Evolutionary conservation across 2,329 filamentous ascomycete species (phyloP).

Genomic region (Albophoma yamanashiensis): DNA sequence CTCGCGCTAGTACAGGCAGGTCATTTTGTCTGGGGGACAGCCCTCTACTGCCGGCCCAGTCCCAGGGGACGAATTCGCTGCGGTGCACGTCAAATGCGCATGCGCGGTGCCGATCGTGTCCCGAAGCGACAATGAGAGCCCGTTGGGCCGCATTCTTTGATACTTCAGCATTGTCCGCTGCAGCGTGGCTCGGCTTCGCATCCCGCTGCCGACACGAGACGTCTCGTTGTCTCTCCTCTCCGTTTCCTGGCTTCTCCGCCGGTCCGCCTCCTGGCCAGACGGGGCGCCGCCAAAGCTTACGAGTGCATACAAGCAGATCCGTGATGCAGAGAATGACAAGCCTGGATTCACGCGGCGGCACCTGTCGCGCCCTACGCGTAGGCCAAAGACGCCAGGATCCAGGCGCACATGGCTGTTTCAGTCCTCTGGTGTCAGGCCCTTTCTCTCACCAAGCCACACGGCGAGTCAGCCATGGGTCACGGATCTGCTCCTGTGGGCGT

Average conservation of each 20-base stretch:
- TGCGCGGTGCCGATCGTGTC: background rate
- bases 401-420: conserved; percentile 1
- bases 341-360: background rate
- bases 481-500: background rate
- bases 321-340: background rate
- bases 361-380: background rate
- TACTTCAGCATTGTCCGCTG: background rate
- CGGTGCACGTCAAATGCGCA: background rate
- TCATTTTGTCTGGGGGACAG: background rate
- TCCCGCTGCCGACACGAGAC: background rate
- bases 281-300: background rate
- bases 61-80: background rate
- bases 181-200: background rate
- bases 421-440: background rate
- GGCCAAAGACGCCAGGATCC: background rate
- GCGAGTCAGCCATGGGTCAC: background rate
- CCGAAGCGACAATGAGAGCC: background rate
- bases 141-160: background rate
- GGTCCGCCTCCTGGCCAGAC: background rate
- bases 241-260: background rate
- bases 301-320: background rate
- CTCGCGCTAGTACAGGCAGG: background rate
- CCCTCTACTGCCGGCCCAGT: no score
- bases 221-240: background rate
- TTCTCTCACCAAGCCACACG: background rate